phyloP scores from a whole-genome alignment of 129 eudicot genomes.

The Ambrosia artemisiifolia region DNA sequence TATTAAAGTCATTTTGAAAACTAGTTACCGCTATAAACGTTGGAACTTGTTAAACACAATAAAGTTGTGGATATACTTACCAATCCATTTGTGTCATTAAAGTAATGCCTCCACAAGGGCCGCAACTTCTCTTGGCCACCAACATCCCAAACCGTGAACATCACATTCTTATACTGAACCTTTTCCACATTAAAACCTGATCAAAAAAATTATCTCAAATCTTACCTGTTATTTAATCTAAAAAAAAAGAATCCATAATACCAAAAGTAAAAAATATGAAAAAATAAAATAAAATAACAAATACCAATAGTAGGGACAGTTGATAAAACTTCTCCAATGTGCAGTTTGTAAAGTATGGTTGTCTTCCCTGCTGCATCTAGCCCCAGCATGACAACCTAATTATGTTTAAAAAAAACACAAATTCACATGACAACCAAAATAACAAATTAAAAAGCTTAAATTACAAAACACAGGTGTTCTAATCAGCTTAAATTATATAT shows the following conservation, averaged over 20 bases:
- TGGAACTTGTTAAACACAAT: conserved; percentile 9
- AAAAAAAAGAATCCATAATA: conserved; percentile 12
- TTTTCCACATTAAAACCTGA: conserved; percentile 99
- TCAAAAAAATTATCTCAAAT: conserved; percentile 14
- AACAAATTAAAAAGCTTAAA: conserved; percentile 10
- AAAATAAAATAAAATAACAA: background rate
- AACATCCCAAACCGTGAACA: conserved; percentile 95
- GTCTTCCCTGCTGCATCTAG: conserved; percentile 99
- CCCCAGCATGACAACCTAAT: conserved; percentile 98
- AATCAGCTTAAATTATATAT: too few relatives aligned
- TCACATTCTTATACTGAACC: conserved; percentile 90
- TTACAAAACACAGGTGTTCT: background rate
- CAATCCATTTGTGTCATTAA: conserved; percentile 87
- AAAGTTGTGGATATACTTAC: conserved; percentile 32
- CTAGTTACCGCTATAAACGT: background rate
- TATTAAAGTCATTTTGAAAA: background rate
- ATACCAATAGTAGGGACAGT: conserved; percentile 97
- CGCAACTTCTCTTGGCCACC: conserved; percentile 93
- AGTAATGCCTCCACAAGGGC: conserved; percentile 96
- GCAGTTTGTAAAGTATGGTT: conserved; percentile 93
- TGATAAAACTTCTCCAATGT: conserved; percentile 96
- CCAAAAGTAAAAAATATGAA: background rate
- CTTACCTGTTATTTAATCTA: background rate
- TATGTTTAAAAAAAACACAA: conserved; percentile 1
- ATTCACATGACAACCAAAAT: background rate